These are phyloP conservation scores for Chlorella sp. DNA, from an alignment of 139 green algal genomes.

Conservation along the genomic window DNA sequence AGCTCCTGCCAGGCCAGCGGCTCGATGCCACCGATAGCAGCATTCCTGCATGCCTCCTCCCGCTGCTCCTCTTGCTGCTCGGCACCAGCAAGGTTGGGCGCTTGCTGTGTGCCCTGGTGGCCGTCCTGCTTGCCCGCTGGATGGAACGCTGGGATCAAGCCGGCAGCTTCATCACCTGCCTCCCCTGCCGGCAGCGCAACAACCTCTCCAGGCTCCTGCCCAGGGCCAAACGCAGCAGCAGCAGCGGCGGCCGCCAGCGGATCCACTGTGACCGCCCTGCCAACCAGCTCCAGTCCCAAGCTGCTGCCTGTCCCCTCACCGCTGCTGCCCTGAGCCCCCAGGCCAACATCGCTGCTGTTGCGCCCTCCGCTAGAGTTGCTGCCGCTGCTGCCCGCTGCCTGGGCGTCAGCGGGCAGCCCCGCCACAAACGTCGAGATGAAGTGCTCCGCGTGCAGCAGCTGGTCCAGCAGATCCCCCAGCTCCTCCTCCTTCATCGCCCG, in stretches of 20 bases:
- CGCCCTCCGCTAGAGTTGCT: not conserved
- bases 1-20: conserved; percentile 8
- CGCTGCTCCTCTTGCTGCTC: no score
- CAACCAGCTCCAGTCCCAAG: conserved; percentile 19
- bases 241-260: not conserved
- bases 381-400: not conserved
- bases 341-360: not conserved
- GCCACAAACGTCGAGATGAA: conserved; percentile 12
- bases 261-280: not conserved
- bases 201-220: not conserved
- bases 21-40: not conserved
- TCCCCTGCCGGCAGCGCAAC: not conserved
- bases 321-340: not conserved
- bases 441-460: conserved; percentile 30
- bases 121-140: not conserved
- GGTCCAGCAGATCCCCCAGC: conserved; percentile 25
- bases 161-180: not conserved
- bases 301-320: not conserved
- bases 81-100: not conserved
- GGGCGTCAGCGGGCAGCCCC: not conserved
- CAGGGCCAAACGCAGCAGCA: not conserved
- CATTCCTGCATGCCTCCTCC: no score
- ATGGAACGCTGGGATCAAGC: conserved; percentile 11
- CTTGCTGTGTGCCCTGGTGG: not conserved
- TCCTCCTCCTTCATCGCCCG: conserved; percentile 30